Evolutionary conservation across 495 filamentous ascomycete genomes (phyloP), one percentile per base, ranked within the genome.

Genomic region (Sordaria brevicollis): DNA sequence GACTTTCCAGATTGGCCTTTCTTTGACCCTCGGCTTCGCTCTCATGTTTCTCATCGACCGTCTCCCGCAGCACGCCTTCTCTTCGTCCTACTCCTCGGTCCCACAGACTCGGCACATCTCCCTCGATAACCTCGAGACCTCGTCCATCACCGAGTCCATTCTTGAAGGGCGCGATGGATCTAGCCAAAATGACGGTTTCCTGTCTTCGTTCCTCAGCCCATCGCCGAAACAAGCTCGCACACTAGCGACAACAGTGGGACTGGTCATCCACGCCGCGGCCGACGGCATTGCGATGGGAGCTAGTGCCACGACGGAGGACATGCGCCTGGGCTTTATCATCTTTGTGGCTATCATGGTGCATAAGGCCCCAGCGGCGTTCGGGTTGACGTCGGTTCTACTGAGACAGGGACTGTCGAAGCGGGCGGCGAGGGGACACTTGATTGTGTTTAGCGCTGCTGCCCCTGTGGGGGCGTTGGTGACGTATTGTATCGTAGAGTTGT

Each of bases 11-110:
- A 91, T 98, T 67, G 96, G 96, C 13, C 81, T 97, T 67, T 91
- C 94, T 1, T 81, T 99, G 15, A 88, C 96, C 70, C 82, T 91
- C 25, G 95, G 95, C 11, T 99, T 99, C 80, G 89, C 96, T 70
- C 83, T 99, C 69, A 99, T 99, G 95, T 97, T 96, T 78, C 88
- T 99, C 11, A 90, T 99, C 78, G 96, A 98, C 78, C 91, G 91
- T 66, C 81, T 97, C 8, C 93, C 95, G 34, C 87, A 88, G 68
- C 89, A 92, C 76, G 86, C 89, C 54, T 74, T 85, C 74, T 80
- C 88, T 82, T 74, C 84, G 68, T 77, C 89, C 41, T 74, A 84
- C 73, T 80, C 88, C 82, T 74, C 84, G 70, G 77, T 83, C 77
- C 78, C 87, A 70, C 71, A 83, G 69, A 83, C 85, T 17, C 75